A percentile compares a stretch with the other conserved stretches of the same genome.
These are phyloP conservation scores for Orychophragmus violaceus DNA, from an alignment of 345 rosid species.

Conservation along the genomic window DNA sequence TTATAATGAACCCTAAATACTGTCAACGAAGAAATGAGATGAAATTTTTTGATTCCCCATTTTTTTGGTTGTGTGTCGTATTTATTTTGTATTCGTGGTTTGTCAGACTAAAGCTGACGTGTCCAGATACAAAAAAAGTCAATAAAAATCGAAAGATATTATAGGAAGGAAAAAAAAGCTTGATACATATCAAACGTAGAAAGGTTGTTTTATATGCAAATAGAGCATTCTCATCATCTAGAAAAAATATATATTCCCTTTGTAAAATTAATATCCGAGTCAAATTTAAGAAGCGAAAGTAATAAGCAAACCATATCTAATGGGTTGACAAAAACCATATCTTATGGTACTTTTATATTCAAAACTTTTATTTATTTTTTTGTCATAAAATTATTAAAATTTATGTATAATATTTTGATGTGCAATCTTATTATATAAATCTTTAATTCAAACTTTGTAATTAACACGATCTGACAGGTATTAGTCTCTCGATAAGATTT, in stretches of 20 bases:
- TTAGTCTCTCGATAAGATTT: too few species aligned
- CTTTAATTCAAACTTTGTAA: too few species aligned
- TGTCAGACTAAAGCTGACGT: not conserved
- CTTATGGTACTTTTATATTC: not conserved
- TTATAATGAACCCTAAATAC: conserved; percentile 5
- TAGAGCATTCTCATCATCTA: not conserved
- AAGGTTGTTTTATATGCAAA: not conserved
- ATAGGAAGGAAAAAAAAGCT: not conserved
- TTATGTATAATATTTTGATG: too few species aligned
- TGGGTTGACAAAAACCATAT: too few species aligned
- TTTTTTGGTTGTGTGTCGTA: not conserved
- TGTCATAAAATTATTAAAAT: too few species aligned
- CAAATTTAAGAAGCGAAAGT: too few species aligned
- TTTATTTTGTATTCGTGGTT: not conserved
- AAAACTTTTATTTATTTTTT: too few species aligned
- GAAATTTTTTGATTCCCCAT: not conserved
- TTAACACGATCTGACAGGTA: too few species aligned
- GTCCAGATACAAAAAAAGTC: not conserved
- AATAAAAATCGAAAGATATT: not conserved
- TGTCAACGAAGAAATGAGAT: not conserved
- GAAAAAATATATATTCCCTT: not conserved
- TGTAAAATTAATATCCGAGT: not conserved
- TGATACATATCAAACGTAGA: not conserved
- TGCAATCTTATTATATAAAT: too few species aligned
- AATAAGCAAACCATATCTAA: not conserved